Evolutionary conservation across 495 filamentous ascomycete genomes (phyloP).

Genomic region (Filosporella fistucella): DNA sequence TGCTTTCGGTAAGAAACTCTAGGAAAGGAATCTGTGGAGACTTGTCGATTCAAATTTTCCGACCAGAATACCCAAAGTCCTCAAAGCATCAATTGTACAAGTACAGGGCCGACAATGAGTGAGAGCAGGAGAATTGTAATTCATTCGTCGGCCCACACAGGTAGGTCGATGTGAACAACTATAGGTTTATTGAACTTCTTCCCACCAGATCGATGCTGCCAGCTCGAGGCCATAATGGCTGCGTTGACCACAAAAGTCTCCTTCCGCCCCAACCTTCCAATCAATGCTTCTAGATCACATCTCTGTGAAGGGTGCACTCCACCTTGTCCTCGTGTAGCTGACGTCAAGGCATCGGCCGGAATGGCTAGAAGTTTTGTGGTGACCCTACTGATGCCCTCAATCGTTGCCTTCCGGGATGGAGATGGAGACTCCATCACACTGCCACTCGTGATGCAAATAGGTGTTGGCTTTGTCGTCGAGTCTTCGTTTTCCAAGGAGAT

Average conservation of each 20-base stretch:
- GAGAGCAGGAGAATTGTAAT: no score
- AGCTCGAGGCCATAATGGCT: constrained; percentile 63
- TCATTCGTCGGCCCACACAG: no score
- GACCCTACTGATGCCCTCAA: not conserved
- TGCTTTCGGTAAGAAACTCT: no score
- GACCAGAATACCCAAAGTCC: no score
- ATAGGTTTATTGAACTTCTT: constrained; percentile 70
- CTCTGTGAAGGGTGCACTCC: constrained; percentile 31
- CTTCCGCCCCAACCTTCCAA: constrained; percentile 41
- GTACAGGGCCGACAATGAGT: no score
- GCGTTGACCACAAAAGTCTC: constrained; percentile 80
- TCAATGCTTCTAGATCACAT: constrained; percentile 36
- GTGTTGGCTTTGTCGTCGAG: not conserved
- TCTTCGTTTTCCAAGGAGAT: not conserved
- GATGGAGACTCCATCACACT: not conserved
- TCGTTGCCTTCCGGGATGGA: not conserved
- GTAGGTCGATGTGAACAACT: constrained; percentile 72
- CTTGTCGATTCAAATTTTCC: no score
- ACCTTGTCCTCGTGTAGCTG: constrained; percentile 29
- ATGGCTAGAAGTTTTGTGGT: constrained; percentile 3
- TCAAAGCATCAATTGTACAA: no score
- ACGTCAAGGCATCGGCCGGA: constrained; percentile 6
- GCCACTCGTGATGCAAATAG: not conserved
- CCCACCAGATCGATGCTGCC: constrained; percentile 51
- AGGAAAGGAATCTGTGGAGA: no score